Evolutionary conservation across 768 basidiomycete species (phyloP), one percentile per base, ranked within the genome.

Genomic region (Astraeus odoratus): DNA sequence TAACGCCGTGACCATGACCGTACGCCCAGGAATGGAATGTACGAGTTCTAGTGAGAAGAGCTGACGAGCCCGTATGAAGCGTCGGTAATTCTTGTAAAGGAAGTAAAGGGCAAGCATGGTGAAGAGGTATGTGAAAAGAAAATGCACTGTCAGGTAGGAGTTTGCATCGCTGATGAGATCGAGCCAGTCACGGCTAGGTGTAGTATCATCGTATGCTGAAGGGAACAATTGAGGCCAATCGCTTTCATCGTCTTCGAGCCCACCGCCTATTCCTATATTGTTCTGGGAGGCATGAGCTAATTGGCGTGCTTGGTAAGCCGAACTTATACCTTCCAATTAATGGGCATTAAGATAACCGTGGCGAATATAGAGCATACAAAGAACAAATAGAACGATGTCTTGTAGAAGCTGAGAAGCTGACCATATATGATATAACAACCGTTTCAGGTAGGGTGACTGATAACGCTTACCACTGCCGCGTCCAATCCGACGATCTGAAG

Each of bases 401-500:
- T 94, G 75, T 91, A 86, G 67, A 99, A 98, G 52, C 84, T 90
- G 34, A 99, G 76, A 2, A 98, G 75, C 91, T 96, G 59, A 23
- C n/a, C 33, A 20, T 29, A 45, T 18, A 47, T 46, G 9, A 42
- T 25, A 52, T 18, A 15, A 4, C 12, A 16, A n/a, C n/a, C n/a
- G n/a, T 36, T 23, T n/a, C 15, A 24, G 33, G 27, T 22, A 39
- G 25, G 35, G 30, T 39, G 22, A 2, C 23, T 23, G 15, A n/a
- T 15, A 25, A 8, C 35, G 73, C 89, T 56, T 58, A 92, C 91
- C 55, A 98, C 96, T 2, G 92, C 94, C 33, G 95, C 95, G 64
- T 99, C 95, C 33, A 99, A 69, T 0, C 95, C 95, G 10, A 99
- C 95, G 40, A 96, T 95, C 64, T 97, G 93, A 2, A 99, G 72